Conservation (phyloP, 495 filamentous ascomycete species). For the Trichoderma gamsii region DNA sequence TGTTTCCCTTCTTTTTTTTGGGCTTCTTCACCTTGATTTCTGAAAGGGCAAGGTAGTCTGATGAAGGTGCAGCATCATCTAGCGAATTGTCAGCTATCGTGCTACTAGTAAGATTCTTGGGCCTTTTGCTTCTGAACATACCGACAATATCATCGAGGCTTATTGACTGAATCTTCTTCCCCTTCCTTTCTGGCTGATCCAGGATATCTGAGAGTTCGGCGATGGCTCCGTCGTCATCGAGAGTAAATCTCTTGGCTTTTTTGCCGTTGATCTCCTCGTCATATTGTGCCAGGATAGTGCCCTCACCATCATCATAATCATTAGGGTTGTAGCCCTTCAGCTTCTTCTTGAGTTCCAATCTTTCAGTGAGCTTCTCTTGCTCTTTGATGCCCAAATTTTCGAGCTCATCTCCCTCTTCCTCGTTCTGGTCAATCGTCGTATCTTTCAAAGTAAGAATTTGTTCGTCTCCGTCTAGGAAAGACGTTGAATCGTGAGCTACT, state of each 20-base stretch:
- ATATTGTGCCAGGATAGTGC: slow-evolving; percentile 73
- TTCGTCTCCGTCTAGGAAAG: slow-evolving; percentile 72
- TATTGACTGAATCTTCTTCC: slow-evolving; percentile 61
- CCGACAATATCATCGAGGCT: slow-evolving; percentile 72
- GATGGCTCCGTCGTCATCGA: slow-evolving; percentile 68
- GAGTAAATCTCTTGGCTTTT: slow-evolving; percentile 79
- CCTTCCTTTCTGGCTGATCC: slow-evolving; percentile 47
- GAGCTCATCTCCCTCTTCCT: slow-evolving; percentile 88
- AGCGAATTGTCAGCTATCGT: slow-evolving; percentile 26
- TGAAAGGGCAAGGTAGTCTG: slow-evolving; percentile 82
- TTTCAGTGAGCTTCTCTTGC: slow-evolving; percentile 69
- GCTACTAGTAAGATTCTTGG: neutral
- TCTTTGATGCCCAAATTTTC: slow-evolving; percentile 76
- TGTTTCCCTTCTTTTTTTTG: slow-evolving; percentile 75
- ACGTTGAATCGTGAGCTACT: slow-evolving; percentile 75
- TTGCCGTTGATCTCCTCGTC: slow-evolving; percentile 94
- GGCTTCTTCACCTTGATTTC: slow-evolving; percentile 88
- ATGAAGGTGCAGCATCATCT: slow-evolving; percentile 55
- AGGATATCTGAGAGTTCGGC: slow-evolving; percentile 57
- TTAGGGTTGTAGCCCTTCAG: slow-evolving; percentile 84
- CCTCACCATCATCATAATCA: slow-evolving; percentile 60
- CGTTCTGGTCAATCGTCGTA: slow-evolving; percentile 73
- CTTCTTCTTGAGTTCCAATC: slow-evolving; percentile 82
- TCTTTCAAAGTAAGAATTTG: slow-evolving; percentile 90
- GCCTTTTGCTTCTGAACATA: slow-evolving; percentile 22